A percentile compares a stretch with the other conserved stretches of the same genome.
phyloP scores from a whole-genome alignment of 352 stramenopile genomes.

The Globisporangium alternatum region DNA sequence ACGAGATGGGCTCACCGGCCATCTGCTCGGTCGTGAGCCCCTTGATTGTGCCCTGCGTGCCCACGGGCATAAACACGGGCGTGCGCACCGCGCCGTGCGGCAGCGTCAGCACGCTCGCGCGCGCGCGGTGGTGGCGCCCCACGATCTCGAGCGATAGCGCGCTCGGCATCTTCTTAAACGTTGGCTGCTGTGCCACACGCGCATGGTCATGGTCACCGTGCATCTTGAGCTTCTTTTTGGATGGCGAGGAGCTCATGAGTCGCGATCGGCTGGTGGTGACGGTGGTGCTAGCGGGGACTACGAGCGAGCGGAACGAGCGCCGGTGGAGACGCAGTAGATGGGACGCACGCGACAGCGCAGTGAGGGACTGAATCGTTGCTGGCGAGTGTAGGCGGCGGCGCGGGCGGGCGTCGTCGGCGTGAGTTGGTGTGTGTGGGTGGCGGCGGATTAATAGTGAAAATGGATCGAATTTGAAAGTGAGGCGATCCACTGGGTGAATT shows the following conservation, averaged over 20 bases:
- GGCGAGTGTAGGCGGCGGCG: not conserved
- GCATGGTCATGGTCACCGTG: not conserved
- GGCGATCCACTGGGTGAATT: not conserved
- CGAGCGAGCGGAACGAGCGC: not conserved
- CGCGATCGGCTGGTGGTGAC: constrained; percentile 7
- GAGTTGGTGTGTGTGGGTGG: not conserved
- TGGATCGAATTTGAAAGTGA: constrained; percentile 1
- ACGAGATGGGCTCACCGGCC: constrained; percentile 55
- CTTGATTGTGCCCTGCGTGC: constrained; percentile 97
- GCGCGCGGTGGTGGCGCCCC: constrained; percentile 46
- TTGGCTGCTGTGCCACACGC: not conserved
- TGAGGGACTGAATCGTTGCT: constrained; percentile 10
- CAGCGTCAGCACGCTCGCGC: constrained; percentile 72
- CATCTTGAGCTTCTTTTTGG: constrained; percentile 20
- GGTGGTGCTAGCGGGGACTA: not conserved
- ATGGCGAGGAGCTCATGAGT: constrained; percentile 16
- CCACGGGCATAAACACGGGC: constrained; percentile 97
- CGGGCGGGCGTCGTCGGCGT: constrained; percentile 1
- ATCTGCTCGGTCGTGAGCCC: constrained; percentile 86
- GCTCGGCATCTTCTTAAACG: constrained; percentile 42
- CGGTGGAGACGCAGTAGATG: not conserved
- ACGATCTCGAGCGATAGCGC: constrained; percentile 47
- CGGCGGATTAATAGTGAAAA: not conserved
- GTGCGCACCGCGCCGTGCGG: constrained; percentile 88
- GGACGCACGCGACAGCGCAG: not conserved